Conservation (phyloP, 441 rosid species). For the Codiaeum variegatum region DNA sequence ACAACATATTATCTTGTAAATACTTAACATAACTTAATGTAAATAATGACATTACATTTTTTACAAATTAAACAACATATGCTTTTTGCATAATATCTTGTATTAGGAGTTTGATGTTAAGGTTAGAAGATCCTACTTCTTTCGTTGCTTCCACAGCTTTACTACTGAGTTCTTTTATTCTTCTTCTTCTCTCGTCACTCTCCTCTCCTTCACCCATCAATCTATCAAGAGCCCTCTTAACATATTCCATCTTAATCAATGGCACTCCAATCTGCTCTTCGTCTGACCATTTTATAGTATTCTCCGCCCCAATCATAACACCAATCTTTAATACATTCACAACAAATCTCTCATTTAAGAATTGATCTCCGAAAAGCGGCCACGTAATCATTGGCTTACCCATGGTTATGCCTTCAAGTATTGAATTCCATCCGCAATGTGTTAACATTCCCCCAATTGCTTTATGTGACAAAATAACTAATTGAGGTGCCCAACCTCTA, state of each 20-base stretch:
- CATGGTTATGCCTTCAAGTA: slow-evolving; percentile 24
- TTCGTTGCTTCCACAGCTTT: slow-evolving; percentile 29
- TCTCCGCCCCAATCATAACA: slow-evolving; percentile 26
- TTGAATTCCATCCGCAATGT: slow-evolving; percentile 45
- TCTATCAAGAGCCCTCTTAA: slow-evolving; percentile 30
- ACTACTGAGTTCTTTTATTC: slow-evolving; percentile 22
- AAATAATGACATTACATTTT: too few relatives aligned
- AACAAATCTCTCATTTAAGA: slow-evolving; percentile 32
- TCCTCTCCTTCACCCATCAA: slow-evolving; percentile 28
- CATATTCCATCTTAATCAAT: slow-evolving; percentile 29
- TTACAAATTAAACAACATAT: too few relatives aligned
- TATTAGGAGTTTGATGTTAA: slow-evolving; percentile 28
- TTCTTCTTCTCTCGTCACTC: slow-evolving; percentile 30
- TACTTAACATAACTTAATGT: too few relatives aligned
- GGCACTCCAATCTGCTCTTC: slow-evolving; percentile 33
- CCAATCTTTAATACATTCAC: slow-evolving; percentile 30
- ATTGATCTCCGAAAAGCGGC: slow-evolving; percentile 41
- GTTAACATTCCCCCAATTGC: slow-evolving; percentile 41
- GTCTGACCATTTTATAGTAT: slow-evolving; percentile 27
- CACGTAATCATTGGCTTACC: slow-evolving; percentile 42
- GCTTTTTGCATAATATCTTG: slow-evolving; percentile 17
- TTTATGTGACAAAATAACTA: slow-evolving; percentile 31
- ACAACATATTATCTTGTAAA: too few relatives aligned
- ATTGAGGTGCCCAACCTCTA: slow-evolving; percentile 44
- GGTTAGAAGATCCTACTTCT: slow-evolving; percentile 38